Conservation (phyloP, 805 yeast species). For the Torulaspora microellipsoides region DNA sequence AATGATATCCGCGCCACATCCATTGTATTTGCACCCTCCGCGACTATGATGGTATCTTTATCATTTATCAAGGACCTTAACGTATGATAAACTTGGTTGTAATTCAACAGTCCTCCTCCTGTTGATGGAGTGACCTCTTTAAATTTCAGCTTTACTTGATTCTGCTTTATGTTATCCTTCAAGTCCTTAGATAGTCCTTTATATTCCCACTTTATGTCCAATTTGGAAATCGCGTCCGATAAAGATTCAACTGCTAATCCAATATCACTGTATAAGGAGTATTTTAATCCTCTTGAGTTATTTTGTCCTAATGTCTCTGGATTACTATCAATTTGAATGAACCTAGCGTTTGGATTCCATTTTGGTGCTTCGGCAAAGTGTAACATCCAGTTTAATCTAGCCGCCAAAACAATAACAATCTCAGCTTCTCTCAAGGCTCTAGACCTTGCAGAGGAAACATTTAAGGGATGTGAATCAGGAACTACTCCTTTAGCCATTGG, state of each 20-base stretch:
- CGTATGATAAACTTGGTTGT: constrained; percentile 50
- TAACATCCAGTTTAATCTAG: constrained; percentile 68
- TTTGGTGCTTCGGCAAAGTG: constrained; percentile 61
- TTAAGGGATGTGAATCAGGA: constrained; percentile 43
- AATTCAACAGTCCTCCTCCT: constrained; percentile 36
- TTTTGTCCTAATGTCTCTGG: constrained; percentile 52
- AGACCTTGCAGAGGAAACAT: constrained; percentile 62
- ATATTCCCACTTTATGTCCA: constrained; percentile 6
- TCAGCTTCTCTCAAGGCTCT: constrained; percentile 54
- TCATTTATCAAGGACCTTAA: constrained; percentile 41
- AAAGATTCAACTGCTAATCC: constrained; percentile 40
- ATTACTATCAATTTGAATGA: constrained; percentile 54
- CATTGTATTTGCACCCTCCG: constrained; percentile 80
- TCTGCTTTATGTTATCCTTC: constrained; percentile 14
- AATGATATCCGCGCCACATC: constrained; percentile 63
- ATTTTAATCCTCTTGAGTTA: constrained; percentile 31
- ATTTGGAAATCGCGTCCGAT: constrained; percentile 17
- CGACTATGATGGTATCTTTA: constrained; percentile 41
- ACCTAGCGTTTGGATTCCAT: constrained; percentile 41
- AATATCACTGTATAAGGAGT: constrained; percentile 56
- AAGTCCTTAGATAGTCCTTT: constrained; percentile 12
- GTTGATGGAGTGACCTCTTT: constrained; percentile 31
- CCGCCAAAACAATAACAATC: constrained; percentile 57
- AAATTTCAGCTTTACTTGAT: constrained; percentile 22
- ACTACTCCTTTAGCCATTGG: constrained; percentile 78